A percentile compares a stretch with the other conserved stretches of the same genome.
phyloP scores from a whole-genome alignment of 306 rosid species.

The Dryas drummondii region DNA sequence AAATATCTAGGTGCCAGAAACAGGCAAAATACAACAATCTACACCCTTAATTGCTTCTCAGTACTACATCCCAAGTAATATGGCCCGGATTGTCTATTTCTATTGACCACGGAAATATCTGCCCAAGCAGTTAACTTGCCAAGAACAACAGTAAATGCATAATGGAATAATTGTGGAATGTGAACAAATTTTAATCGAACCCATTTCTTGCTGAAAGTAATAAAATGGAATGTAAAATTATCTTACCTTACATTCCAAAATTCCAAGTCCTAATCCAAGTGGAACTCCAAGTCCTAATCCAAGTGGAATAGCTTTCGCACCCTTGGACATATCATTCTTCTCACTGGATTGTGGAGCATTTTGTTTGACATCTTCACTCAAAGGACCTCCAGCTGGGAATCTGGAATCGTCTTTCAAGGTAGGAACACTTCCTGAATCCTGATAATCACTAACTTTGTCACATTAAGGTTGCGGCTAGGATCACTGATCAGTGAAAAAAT shows the following conservation, averaged over 20 bases:
- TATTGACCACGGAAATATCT: not conserved
- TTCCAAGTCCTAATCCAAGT: constrained; percentile 79
- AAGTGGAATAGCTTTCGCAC: constrained; percentile 65
- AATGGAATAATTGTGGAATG: not conserved
- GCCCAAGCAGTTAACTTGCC: not conserved
- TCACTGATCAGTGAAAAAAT: constrained; percentile 25
- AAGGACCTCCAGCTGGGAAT: constrained; percentile 43
- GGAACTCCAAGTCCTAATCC: constrained; percentile 88
- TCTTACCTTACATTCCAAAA: constrained; percentile 79
- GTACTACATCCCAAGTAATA: not conserved
- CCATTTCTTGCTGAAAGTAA: constrained; percentile 1
- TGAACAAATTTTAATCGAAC: not conserved
- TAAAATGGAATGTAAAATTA: not conserved
- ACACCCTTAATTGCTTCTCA: not conserved
- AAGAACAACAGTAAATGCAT: not conserved
- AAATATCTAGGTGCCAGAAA: not conserved
- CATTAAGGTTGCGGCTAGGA: constrained; percentile 35
- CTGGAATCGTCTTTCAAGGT: constrained; percentile 44
- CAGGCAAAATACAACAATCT: not conserved
- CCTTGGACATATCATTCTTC: constrained; percentile 43
- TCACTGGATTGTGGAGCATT: constrained; percentile 39
- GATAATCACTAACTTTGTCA: constrained; percentile 33
- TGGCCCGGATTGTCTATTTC: not conserved
- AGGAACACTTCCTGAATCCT: constrained; percentile 40
- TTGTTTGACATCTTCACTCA: constrained; percentile 37